Conservation (phyloP, 495 filamentous ascomycete genomes). For the Podospora bellae-mahoneyi region DNA sequence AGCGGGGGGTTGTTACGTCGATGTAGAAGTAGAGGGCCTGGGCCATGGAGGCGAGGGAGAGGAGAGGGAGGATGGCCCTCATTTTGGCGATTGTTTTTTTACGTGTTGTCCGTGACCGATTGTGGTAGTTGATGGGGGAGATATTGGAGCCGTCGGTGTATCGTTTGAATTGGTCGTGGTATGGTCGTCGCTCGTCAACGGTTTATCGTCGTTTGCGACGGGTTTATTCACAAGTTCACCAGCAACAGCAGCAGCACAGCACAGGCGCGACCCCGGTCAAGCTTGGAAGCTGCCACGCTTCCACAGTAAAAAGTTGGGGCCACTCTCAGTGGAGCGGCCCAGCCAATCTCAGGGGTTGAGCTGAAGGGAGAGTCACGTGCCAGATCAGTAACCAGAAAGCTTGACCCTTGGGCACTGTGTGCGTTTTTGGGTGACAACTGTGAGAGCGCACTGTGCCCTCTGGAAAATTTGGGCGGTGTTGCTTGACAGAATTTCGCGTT, state of each 20-base stretch:
- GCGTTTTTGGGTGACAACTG: background rate
- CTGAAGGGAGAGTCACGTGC: conserved; percentile 28
- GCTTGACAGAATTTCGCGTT: conserved; percentile 12
- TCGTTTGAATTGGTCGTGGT: conserved; percentile 9
- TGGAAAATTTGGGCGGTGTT: conserved; percentile 18
- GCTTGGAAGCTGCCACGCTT: conserved; percentile 46
- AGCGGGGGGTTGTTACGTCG: conserved; percentile 75
- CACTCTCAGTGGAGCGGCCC: conserved; percentile 2
- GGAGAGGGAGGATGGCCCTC: conserved; percentile 49
- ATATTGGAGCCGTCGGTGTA: conserved; percentile 3
- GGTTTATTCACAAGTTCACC: background rate
- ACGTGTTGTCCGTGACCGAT: background rate
- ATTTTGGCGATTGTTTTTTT: conserved; percentile 28
- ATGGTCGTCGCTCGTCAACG: background rate
- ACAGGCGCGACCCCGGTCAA: conserved; percentile 17
- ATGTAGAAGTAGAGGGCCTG: conserved; percentile 95
- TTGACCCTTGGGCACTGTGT: background rate
- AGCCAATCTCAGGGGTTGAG: conserved; percentile 21
- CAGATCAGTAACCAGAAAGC: background rate
- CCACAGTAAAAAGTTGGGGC: conserved; percentile 37
- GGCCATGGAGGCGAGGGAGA: conserved; percentile 49
- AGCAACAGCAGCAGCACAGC: background rate
- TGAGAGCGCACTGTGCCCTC: background rate
- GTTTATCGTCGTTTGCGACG: conserved; percentile 4
- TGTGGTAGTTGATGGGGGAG: background rate